Evolutionary conservation across 148 eudicot genomes (phyloP).

Genomic region (Rhododendron kiyosumense): DNA sequence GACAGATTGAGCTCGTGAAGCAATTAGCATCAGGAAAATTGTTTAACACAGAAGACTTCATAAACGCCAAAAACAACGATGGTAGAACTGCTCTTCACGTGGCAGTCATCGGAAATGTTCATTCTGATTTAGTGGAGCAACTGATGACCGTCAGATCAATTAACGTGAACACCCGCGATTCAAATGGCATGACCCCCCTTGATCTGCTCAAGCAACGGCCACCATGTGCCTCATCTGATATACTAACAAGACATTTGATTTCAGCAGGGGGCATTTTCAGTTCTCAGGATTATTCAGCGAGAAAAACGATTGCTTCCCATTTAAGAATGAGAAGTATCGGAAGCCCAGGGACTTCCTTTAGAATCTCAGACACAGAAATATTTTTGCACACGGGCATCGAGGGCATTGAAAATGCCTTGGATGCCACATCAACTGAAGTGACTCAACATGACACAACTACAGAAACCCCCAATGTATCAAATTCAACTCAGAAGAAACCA

Average conservation of each 20-base stretch:
- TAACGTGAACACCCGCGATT: slow-evolving; percentile 61
- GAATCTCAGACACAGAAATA: slow-evolving; percentile 62
- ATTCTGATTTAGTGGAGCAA: slow-evolving; percentile 60
- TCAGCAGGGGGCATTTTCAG: slow-evolving; percentile 83
- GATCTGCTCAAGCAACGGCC: slow-evolving; percentile 85
- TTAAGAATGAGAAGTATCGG: slow-evolving; percentile 63
- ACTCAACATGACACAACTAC: slow-evolving; percentile 32
- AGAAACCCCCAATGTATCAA: slow-evolving; percentile 18
- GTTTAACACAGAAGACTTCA: slow-evolving; percentile 47
- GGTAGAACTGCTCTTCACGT: slow-evolving; percentile 83
- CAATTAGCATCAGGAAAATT: slow-evolving; percentile 37
- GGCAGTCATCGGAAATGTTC: slow-evolving; percentile 71
- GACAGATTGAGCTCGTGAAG: slow-evolving; percentile 71
- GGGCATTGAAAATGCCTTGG: slow-evolving; percentile 42
- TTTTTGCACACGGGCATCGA: slow-evolving; percentile 52
- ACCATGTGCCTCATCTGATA: slow-evolving; percentile 61
- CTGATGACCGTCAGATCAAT: slow-evolving; percentile 60
- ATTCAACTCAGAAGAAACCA: slow-evolving; percentile 25
- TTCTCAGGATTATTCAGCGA: slow-evolving; percentile 57
- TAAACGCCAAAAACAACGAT: slow-evolving; percentile 47
- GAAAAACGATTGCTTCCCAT: slow-evolving; percentile 74
- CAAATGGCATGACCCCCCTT: slow-evolving; percentile 73
- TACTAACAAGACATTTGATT: slow-evolving; percentile 59
- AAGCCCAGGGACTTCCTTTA: slow-evolving; percentile 84
- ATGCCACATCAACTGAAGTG: slow-evolving; percentile 29